Evolutionary conservation across 768 basidiomycete genomes (phyloP).

Genomic region (Tricholoma bakamatsutake): DNA sequence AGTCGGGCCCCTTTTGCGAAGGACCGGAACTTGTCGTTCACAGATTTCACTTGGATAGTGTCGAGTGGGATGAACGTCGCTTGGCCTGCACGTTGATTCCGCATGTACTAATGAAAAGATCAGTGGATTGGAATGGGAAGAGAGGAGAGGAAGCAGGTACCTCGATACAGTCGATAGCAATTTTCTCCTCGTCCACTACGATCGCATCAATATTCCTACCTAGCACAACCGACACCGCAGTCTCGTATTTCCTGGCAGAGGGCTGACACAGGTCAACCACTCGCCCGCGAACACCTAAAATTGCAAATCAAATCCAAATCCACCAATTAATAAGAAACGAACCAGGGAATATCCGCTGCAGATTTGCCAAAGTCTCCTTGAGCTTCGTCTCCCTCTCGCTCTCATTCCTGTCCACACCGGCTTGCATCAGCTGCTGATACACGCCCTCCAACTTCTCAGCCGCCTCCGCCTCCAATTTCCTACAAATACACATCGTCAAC

Average conservation of each 20-base stretch:
- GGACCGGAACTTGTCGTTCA: slow-evolving; percentile 91
- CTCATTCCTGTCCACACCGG: slow-evolving; percentile 84
- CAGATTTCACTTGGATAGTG: slow-evolving; percentile 89
- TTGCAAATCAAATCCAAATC: not conserved
- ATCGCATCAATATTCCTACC: slow-evolving; percentile 94
- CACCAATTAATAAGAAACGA: not conserved
- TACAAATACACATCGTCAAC: slow-evolving; percentile 23
- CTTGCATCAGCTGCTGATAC: slow-evolving; percentile 81
- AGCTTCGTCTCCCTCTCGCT: slow-evolving; percentile 77
- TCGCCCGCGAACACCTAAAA: slow-evolving; percentile 81
- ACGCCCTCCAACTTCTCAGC: slow-evolving; percentile 87
- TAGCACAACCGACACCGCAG: slow-evolving; percentile 85
- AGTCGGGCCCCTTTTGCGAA: slow-evolving; percentile 85
- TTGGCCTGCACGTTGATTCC: slow-evolving; percentile 90
- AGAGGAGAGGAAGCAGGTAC: slow-evolving; percentile 32
- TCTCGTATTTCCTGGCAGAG: slow-evolving; percentile 86
- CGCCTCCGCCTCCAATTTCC: slow-evolving; percentile 84
- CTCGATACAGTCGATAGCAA: slow-evolving; percentile 96
- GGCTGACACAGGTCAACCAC: slow-evolving; percentile 95
- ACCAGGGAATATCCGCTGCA: slow-evolving; percentile 92
- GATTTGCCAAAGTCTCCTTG: slow-evolving; percentile 77
- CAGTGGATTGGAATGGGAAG: not conserved
- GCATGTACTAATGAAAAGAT: slow-evolving; percentile 64
- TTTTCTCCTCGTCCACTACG: slow-evolving; percentile 95
- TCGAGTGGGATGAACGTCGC: slow-evolving; percentile 99